A percentile compares a stretch with the other conserved stretches of the same genome.
Evolutionary conservation across 169 alveolate species (phyloP).

Genomic region (Eimeria maxima): DNA sequence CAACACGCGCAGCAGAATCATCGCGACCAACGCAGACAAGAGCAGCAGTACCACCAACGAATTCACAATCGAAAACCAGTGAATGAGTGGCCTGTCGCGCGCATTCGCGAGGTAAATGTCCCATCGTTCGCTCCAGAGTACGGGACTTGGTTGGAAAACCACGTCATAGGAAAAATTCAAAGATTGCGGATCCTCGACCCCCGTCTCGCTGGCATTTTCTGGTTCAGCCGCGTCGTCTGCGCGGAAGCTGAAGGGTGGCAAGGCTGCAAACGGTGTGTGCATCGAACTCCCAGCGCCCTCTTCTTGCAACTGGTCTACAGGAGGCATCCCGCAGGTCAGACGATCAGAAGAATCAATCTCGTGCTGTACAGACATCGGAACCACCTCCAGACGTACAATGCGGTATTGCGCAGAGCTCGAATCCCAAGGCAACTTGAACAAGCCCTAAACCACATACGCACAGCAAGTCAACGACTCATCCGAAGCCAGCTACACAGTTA

Average conservation of each 20-base stretch:
- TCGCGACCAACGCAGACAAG: conserved; percentile 91
- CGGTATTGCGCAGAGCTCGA: conserved; percentile 70
- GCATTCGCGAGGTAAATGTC: conserved; percentile 90
- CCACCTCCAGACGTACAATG: conserved; percentile 90
- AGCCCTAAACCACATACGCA: background rate
- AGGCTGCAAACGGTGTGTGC: conserved; percentile 58
- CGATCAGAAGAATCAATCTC: conserved; percentile 23
- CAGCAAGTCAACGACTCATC: background rate
- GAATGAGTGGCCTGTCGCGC: conserved; percentile 89
- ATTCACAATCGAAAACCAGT: conserved; percentile 94
- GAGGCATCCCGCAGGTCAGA: conserved; percentile 42
- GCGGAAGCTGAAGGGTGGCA: conserved; percentile 52
- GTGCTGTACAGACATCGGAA: conserved; percentile 84
- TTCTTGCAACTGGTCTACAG: conserved; percentile 21
- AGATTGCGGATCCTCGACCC: background rate
- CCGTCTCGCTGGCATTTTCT: background rate
- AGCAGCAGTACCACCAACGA: conserved; percentile 90
- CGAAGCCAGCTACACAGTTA: conserved; percentile 1
- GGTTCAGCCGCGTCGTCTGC: background rate
- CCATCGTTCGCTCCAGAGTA: conserved; percentile 91
- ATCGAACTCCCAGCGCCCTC: background rate
- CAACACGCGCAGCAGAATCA: conserved; percentile 91
- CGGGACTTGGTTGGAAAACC: conserved; percentile 88
- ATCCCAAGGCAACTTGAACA: conserved; percentile 22
- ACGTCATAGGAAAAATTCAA: conserved; percentile 92